phyloP scores from a whole-genome alignment of 2,329 filamentous ascomycete species.

The Phyllosticta citrichinensis region DNA sequence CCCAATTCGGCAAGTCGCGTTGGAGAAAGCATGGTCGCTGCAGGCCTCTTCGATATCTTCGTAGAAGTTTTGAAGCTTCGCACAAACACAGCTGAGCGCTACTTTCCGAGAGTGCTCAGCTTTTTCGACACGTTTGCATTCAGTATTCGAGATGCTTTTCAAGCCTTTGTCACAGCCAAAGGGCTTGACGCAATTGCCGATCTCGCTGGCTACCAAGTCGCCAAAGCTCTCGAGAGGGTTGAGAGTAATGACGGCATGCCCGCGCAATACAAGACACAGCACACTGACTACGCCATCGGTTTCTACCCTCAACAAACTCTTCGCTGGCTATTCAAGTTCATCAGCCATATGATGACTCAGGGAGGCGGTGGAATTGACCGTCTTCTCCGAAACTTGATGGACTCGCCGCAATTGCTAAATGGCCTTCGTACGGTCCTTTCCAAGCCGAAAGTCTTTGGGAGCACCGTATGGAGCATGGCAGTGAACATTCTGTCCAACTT shows the following conservation, averaged over 20 bases:
- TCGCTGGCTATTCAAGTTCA: conserved; percentile 89
- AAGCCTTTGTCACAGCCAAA: conserved; percentile 67
- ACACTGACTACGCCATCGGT: conserved; percentile 87
- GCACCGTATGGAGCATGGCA: conserved; percentile 90
- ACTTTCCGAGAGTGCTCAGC: conserved; percentile 71
- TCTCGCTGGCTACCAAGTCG: conserved; percentile 70
- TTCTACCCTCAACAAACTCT: conserved; percentile 90
- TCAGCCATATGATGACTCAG: conserved; percentile 88
- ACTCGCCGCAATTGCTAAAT: conserved; percentile 74
- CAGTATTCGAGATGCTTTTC: conserved; percentile 73
- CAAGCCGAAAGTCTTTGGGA: conserved; percentile 71
- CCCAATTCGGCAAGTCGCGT: conserved; percentile 59
- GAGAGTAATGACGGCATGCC: conserved; percentile 62
- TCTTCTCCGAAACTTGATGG: conserved; percentile 82
- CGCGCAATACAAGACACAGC: conserved; percentile 61
- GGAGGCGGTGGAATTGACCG: conserved; percentile 78
- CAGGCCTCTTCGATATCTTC: conserved; percentile 80
- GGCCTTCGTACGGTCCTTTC: conserved; percentile 74
- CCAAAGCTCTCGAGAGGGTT: conserved; percentile 57
- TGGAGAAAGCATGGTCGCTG: conserved; percentile 74
- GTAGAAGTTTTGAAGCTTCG: conserved; percentile 80
- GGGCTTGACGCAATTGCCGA: conserved; percentile 88
- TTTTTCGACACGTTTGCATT: conserved; percentile 87
- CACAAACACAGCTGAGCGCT: conserved; percentile 70
- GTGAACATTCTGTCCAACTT: conserved; percentile 90